phyloP scores from a whole-genome alignment of 257 asterid species.

The Lycium barbarum region DNA sequence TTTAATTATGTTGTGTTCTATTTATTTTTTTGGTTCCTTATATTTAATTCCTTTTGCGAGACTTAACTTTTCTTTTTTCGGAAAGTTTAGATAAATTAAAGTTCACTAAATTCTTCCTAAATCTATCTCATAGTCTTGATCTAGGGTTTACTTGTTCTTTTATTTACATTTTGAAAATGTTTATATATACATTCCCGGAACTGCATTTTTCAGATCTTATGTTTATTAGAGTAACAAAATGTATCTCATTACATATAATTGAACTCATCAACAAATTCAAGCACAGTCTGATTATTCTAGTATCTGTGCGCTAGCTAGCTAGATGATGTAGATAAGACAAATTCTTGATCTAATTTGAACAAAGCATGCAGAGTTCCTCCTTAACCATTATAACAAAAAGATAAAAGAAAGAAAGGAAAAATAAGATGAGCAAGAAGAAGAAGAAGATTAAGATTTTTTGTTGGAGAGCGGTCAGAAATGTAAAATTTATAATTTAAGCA shows the following conservation, averaged over 20 bases:
- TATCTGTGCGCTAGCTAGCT: neutral
- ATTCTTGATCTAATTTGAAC: conserved; percentile 7
- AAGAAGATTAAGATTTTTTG: neutral
- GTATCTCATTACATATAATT: neutral
- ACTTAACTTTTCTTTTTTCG: neutral
- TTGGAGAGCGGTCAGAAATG: neutral
- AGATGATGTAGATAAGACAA: conserved; percentile 15
- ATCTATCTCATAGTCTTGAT: neutral
- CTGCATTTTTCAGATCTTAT: conserved; percentile 16
- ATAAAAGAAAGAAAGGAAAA: neutral
- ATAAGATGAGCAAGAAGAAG: neutral
- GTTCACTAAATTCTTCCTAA: neutral
- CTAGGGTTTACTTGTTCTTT: conserved; percentile 8
- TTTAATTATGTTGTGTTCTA: neutral
- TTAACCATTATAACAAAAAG: neutral
- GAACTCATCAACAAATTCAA: neutral
- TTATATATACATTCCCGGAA: no score
- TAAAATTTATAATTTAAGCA: neutral
- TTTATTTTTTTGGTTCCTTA: neutral
- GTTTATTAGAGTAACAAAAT: neutral
- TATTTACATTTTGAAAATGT: neutral
- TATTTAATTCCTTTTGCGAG: neutral
- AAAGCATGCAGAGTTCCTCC: conserved; percentile 21
- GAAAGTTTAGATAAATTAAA: neutral
- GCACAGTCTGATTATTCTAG: neutral